These are phyloP conservation scores for Penicillium sp. DNA, from an alignment of 2,329 filamentous ascomycete genomes.

Conservation along the genomic window DNA sequence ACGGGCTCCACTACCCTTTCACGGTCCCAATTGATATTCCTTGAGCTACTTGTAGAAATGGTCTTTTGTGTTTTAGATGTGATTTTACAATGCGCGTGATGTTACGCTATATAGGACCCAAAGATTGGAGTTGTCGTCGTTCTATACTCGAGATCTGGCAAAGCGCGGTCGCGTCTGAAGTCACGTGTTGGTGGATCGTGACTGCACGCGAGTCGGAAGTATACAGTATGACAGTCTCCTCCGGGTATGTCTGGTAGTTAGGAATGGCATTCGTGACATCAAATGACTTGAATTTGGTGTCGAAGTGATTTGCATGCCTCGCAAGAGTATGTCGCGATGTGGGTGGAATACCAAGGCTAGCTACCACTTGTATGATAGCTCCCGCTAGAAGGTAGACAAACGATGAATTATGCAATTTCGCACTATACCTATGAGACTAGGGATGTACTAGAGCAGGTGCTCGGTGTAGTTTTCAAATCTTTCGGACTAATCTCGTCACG, in stretches of 20 bases:
- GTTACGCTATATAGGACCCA: neutral
- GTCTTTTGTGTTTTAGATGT: neutral
- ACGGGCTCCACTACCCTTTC: conserved; percentile 31
- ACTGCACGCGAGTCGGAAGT: conserved; percentile 17
- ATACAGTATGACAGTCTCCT: conserved; percentile 16
- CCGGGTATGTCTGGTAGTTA: neutral
- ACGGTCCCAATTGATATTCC: conserved; percentile 9
- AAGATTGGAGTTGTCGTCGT: neutral
- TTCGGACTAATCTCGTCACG: neutral
- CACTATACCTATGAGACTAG: neutral
- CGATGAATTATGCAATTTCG: neutral
- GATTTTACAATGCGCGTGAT: neutral
- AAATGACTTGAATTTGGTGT: neutral
- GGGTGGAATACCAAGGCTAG: neutral
- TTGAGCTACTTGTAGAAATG: neutral
- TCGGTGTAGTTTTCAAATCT: neutral
- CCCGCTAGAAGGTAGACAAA: neutral
- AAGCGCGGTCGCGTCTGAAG: conserved; percentile 21
- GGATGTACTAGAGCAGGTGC: neutral
- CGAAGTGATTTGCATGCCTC: neutral
- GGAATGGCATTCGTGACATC: conserved; percentile 3
- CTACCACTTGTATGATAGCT: neutral
- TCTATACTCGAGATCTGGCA: conserved; percentile 10
- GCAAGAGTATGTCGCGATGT: neutral
- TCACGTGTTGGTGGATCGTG: conserved; percentile 19